These are phyloP conservation scores for Lindgomyces ingoldianus DNA, from an alignment of 495 filamentous ascomycete genomes.

Conservation along the genomic window DNA sequence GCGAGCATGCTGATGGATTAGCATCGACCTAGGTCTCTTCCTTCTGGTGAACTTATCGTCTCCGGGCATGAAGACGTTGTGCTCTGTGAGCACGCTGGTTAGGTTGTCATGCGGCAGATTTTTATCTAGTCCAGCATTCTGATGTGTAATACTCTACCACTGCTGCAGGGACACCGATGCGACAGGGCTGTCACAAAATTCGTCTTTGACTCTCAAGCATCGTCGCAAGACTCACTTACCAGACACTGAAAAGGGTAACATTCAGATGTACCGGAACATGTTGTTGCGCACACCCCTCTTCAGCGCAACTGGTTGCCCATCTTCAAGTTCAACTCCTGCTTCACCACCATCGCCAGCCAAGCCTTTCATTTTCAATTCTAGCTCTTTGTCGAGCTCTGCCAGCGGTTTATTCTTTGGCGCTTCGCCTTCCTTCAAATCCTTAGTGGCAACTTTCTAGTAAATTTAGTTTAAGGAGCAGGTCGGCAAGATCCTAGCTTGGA, in stretches of 20 bases:
- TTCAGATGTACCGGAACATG: slow-evolving; percentile 72
- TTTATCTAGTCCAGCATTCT: not conserved
- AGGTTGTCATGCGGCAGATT: too few species aligned
- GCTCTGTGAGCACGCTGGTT: too few species aligned
- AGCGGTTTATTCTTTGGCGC: slow-evolving; percentile 46
- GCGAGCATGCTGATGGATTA: too few species aligned
- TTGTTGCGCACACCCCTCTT: slow-evolving; percentile 76
- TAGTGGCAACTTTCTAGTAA: slow-evolving; percentile 22
- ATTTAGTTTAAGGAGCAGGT: not conserved
- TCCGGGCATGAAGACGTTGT: not conserved
- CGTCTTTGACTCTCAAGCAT: too few species aligned
- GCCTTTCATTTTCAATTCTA: slow-evolving; percentile 65
- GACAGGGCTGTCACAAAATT: too few species aligned
- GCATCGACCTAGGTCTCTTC: too few species aligned
- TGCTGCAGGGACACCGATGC: too few species aligned
- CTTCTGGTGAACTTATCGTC: too few species aligned
- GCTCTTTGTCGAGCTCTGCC: slow-evolving; percentile 66
- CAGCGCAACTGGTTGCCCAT: slow-evolving; percentile 73
- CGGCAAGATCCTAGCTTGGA: not conserved
- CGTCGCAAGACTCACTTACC: too few species aligned
- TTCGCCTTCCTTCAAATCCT: slow-evolving; percentile 28
- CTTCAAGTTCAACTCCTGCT: slow-evolving; percentile 77
- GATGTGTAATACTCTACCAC: not conserved
- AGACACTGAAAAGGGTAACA: too few species aligned
- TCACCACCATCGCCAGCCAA: slow-evolving; percentile 74